These are phyloP conservation scores for Nemania sp. DNA, from an alignment of 2,329 filamentous ascomycete species.

Conservation along the genomic window DNA sequence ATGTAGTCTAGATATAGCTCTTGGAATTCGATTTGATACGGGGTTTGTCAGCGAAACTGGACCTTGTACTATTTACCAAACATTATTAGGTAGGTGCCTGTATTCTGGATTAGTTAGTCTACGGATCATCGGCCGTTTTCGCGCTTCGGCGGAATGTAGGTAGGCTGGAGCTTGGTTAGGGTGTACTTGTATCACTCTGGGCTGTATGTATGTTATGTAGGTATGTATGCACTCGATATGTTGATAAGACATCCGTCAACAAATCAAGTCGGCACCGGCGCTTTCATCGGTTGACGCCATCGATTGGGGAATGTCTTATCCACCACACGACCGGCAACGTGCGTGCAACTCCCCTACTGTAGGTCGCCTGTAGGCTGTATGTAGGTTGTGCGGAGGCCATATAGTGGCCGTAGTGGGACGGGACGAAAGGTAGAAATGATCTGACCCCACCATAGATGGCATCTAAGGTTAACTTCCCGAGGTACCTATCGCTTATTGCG, in stretches of 20 bases:
- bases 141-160: not conserved
- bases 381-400: not conserved
- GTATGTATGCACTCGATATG: slow-evolving; percentile 10
- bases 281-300: slow-evolving; percentile 36
- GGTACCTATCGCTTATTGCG: not conserved
- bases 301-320: slow-evolving; percentile 28
- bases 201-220: too few species aligned
- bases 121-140: slow-evolving; percentile 2
- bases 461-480: not conserved
- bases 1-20: not conserved
- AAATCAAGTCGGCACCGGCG: slow-evolving; percentile 21
- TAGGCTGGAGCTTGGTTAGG: not conserved
- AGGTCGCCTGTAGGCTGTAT: not conserved
- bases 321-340: slow-evolving; percentile 35
- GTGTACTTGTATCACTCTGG: not conserved
- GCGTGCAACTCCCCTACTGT: slow-evolving; percentile 21
- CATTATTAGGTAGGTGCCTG: slow-evolving; percentile 18
- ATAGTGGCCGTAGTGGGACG: not conserved
- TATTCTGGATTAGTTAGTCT: too few species aligned
- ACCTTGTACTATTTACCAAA: slow-evolving; percentile 8
- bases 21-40: not conserved
- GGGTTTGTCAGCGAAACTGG: slow-evolving; percentile 18
- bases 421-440: not conserved
- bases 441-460: slow-evolving; percentile 20
- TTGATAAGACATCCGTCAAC: slow-evolving; percentile 23